Evolutionary conservation across 2,329 filamentous ascomycete species (phyloP), one percentile per base, ranked within the genome.

Genomic region (Colletotrichum abscissum): DNA sequence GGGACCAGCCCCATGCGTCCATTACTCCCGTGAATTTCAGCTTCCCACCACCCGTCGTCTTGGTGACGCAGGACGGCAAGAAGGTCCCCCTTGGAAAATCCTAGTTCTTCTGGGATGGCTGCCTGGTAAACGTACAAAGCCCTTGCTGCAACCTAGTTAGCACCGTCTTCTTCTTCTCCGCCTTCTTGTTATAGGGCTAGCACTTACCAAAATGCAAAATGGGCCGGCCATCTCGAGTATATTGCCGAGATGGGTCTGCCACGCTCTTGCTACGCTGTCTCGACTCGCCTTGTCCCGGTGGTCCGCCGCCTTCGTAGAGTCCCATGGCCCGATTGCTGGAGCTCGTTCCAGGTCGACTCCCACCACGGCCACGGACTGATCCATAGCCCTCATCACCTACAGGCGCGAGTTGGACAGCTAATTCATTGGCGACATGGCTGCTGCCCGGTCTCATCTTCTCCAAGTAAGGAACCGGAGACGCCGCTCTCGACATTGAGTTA

Each of bases 11-110:
- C 91, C 71, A 88, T 81, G 63, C 84, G 87, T 63, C 88, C 90
- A 75, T 87, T 89, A 75, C 88, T 88, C 28, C 92, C 92, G 58
- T 95, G 94, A 54, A 98, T 91, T 82, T 98, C 96, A 14, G 97
- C 97, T 85, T 99, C 97, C 97, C 97, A 99, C 97, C 97, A 99
- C 24, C 97, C 97, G 80, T 99, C 97, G 81, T 99, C 97, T 84
- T 99, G 97, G 79, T 97, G 91, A 73, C 95, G 90, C 59, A 98
- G 86, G 16, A 99, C 92, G 2, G 96, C 95, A 16, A 99, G 87
- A 72, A 96, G 91, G 80, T 99, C 97, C 60, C 95, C 95, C 85
- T 99, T 99, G 59, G 88, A 88, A 82, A 99, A 99, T 16, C 93
- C 93, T 24, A 99, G 86, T 83, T 99, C 97, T 81, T 98, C 97